A percentile compares a stretch with the other conserved stretches of the same genome.
Evolutionary conservation across 768 basidiomycete species (phyloP).

Genomic region (Mycena vitilis): DNA sequence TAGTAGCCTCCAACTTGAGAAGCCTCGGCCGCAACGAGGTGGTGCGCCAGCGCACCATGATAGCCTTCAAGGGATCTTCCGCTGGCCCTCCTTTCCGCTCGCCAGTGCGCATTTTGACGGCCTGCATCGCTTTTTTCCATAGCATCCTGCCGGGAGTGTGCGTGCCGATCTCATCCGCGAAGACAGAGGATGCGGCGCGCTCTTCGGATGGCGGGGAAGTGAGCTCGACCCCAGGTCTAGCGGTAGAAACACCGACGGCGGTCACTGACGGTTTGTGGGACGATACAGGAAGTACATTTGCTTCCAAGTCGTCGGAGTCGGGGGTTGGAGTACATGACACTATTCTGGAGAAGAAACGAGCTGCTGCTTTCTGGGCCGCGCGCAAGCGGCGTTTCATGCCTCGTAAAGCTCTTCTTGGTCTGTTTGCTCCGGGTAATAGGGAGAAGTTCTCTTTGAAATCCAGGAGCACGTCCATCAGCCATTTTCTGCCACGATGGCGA

Average conservation of each 20-base stretch:
- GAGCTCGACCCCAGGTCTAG: conserved; percentile 20
- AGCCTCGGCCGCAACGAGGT: too few relatives aligned
- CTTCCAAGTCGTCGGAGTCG: conserved; percentile 46
- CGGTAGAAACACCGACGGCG: conserved; percentile 39
- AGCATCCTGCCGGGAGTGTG: conserved; percentile 48
- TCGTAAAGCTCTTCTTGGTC: conserved; percentile 30
- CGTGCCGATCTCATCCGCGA: conserved; percentile 1
- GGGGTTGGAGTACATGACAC: conserved; percentile 36
- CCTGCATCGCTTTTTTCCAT: conserved; percentile 58
- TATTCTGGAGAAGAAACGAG: conserved; percentile 41
- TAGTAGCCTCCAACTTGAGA: too few relatives aligned
- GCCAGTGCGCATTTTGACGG: conserved; percentile 54
- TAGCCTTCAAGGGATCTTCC: conserved; percentile 42
- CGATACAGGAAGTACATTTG: conserved; percentile 41
- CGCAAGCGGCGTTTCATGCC: conserved; percentile 35
- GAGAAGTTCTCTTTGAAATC: conserved; percentile 56
- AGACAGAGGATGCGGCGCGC: conserved; percentile 3
- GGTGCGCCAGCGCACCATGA: too few relatives aligned
- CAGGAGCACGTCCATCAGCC: conserved; percentile 71
- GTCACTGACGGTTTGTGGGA: conserved; percentile 30
- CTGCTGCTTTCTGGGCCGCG: conserved; percentile 32
- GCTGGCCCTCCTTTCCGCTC: conserved; percentile 43
- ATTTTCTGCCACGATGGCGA: conserved; percentile 73
- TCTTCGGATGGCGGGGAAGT: conserved; percentile 29
- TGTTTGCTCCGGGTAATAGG: conserved; percentile 43